Percentiles rank a stretch among this genome's conserved stretches.
Evolutionary conservation across 495 filamentous ascomycete genomes (phyloP).

Genomic region (Podospora pseudopauciseta): DNA sequence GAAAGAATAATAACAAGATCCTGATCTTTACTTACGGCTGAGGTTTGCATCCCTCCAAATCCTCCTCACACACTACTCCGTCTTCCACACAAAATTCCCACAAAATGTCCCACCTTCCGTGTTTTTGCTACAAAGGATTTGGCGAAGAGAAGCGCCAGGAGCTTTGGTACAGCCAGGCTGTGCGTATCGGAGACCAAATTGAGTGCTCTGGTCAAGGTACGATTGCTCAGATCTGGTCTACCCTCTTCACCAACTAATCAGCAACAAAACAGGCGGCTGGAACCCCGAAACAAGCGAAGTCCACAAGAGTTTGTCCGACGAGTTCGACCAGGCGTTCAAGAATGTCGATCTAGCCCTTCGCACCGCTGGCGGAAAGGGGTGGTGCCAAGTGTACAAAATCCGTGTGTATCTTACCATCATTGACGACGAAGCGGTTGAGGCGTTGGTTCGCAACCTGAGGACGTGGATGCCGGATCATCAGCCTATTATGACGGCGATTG

Average conservation of each 20-base stretch:
- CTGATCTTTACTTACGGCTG: too few species aligned
- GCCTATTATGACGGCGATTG: constrained; percentile 21
- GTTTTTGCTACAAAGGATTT: constrained; percentile 4
- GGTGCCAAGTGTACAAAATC: constrained; percentile 21
- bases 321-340: constrained; percentile 21
- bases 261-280: constrained; percentile 18
- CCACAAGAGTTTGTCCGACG: constrained; percentile 6
- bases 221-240: neutral
- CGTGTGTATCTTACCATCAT: constrained; percentile 13
- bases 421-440: constrained; percentile 13
- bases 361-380: constrained; percentile 16
- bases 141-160: neutral
- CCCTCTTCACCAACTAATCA: neutral
- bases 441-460: constrained; percentile 11
- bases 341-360: constrained; percentile 20
- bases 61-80: too few species aligned
- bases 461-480: constrained; percentile 22
- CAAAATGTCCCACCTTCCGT: constrained; percentile 1
- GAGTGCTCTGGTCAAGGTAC: constrained; percentile 17
- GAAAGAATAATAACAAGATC: too few species aligned
- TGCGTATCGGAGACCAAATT: constrained; percentile 12
- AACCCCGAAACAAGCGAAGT: constrained; percentile 14
- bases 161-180: constrained; percentile 14
- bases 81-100: too few species aligned
- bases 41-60: too few species aligned